Base-by-base conservation (phyloP, 1,284 basidiomycete genomes). In the Sporisorium exsertum region DNA sequence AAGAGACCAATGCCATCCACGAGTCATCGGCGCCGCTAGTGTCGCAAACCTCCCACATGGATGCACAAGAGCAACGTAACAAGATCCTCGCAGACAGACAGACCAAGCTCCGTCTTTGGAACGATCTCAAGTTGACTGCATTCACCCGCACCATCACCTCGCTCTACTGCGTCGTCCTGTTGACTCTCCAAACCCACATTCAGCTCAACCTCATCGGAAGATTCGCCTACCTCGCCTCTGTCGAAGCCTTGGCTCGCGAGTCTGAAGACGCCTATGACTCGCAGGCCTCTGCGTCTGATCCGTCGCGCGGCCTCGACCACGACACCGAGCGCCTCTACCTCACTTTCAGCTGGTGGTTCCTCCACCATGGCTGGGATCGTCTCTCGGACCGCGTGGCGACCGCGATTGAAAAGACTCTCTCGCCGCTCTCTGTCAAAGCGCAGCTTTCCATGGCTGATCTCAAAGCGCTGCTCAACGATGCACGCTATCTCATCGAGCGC, bases 321-420 rank as follows among this genome's bases (percentile, higher is more conserved):
- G 90, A 91, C 58, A 90, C 90, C 1, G 93, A 95, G 85, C 87
- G 89, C 70, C 91, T 91, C 81, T 95, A 91, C 81, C 87, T 96
- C 63, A 94, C 93, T 0, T 89, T 95, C 72, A 93, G 91, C 56
- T 96, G 94, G 93, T 95, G 94, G 93, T 88, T 95, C 52, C 83
- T 96, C 60, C 92, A 96, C 80, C 91, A 92, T 4, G 94, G 94
- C 0, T 95, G 94, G 93, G 91, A 92, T 78, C 90, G 92, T 60
- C 88, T 95, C 0, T 90, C 90, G 1, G 90, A 91, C 72, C 87
- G 92, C 24, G 92, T 94, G 1, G 86, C 90, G 72, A 87, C 88
- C 47, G 92, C 90, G 0, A 92, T 94, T 0, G 91, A 94, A 80
- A 91, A 91, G 58, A 91, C 92, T 0, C 92, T 95, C 35, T 52